Base-by-base conservation (phyloP, 2,329 filamentous ascomycete genomes). In the Scorias spongiosa region DNA sequence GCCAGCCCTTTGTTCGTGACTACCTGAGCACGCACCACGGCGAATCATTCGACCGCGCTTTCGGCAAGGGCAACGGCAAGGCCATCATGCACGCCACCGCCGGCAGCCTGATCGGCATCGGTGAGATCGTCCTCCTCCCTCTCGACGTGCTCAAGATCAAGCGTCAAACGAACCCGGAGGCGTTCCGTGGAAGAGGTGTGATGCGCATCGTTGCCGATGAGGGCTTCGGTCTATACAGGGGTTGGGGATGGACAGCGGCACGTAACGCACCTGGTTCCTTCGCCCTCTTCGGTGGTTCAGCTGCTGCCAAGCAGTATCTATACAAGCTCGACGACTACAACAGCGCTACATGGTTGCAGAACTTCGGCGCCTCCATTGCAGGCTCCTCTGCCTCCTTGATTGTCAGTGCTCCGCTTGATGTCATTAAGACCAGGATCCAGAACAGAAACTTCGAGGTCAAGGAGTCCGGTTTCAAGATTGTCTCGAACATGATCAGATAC, bases 61-160 rank as follows among this genome's bases (percentile, higher is more conserved):
- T 98, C 59, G 91, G 91, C 61, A 88, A 88, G 70, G 93, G 93
- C 66, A 95, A 86, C 32, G 91, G 91, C 65, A 96, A 98, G 74
- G 89, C 91, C 11, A 87, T 98, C 57, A 83, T 98, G 83, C 86
- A 94, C 69, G 94, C 91, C 17, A 93, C 86, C 42, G 91, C 91
- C 50, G 91, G 91, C 50, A 89, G 84, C 68, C 62, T 98, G 58
- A 93, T 98, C 59, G 91, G 91, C 57, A 94, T 98, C 57, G 91
- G 91, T 60, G 91, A 98, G 70, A 93, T 98, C 52, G 77, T 98
- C 46, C 77, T 98, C 28, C 76, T 98, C 36, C 91, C 91, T 37
- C 78, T 98, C 48, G 91, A 98, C 57, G 89, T 98, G 34, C 76
- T 98, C 50, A 98, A 98, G 77, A 98, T 98, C 71, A 98, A 98